These are phyloP conservation scores for Melampsora occidentalis DNA, from an alignment of 1,284 basidiomycete species.

Conservation along the genomic window DNA sequence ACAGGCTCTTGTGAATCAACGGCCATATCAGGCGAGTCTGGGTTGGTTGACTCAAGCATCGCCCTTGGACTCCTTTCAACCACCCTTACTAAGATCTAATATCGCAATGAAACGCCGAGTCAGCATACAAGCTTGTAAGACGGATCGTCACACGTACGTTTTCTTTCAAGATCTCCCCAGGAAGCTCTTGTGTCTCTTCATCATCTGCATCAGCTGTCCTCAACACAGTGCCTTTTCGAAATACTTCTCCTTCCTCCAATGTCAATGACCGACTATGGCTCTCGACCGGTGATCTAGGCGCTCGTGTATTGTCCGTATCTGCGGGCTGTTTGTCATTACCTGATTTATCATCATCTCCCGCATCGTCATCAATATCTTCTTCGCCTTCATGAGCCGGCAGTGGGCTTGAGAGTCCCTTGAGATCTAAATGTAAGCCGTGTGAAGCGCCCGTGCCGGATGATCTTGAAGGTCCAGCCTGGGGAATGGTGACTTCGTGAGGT, in stretches of 20 bases:
- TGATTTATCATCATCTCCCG: neutral
- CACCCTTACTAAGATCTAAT: too few relatives aligned
- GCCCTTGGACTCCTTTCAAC: too few relatives aligned
- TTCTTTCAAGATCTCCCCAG: constrained; percentile 57
- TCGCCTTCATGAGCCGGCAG: neutral
- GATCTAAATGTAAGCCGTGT: neutral
- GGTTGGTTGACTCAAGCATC: too few relatives aligned
- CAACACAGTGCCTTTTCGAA: constrained; percentile 76
- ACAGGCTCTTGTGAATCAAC: too few relatives aligned
- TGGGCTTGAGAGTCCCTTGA: neutral
- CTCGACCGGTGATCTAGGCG: constrained; percentile 48
- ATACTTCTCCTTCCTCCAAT: constrained; percentile 66
- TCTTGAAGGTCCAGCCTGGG: neutral
- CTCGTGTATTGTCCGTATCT: neutral
- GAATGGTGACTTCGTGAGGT: neutral
- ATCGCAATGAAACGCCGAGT: too few relatives aligned
- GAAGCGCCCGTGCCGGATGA: neutral
- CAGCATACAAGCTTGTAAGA: too few relatives aligned
- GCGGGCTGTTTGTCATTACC: neutral
- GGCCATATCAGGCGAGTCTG: too few relatives aligned
- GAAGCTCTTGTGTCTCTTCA: constrained; percentile 59
- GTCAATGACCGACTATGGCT: constrained; percentile 48
- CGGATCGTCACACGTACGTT: constrained; percentile 51
- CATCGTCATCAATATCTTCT: neutral
- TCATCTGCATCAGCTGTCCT: constrained; percentile 60